Evolutionary conservation across 768 basidiomycete species (phyloP), one percentile per base, ranked within the genome.

Genomic region (Leccinum incarnatum): DNA sequence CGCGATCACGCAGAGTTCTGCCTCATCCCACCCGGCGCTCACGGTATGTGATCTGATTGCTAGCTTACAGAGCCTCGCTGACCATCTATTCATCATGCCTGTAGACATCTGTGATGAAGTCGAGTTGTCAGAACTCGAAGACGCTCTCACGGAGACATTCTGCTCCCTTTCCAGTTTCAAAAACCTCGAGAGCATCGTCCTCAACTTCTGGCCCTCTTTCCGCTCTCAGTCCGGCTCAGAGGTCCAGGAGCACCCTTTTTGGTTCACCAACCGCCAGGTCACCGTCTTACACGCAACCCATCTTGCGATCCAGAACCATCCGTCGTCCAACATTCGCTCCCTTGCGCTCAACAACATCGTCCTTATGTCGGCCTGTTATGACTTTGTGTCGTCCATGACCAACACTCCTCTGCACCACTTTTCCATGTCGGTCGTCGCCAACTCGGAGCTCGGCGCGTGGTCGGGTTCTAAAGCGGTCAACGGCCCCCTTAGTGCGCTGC

Each of bases 131-230:
- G 72, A 74, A 4, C 72, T 72, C 4, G 71, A 72, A 36, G 71
- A 72, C 1, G 61, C 45, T 14, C 65, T 72, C 29, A 68, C 64
- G 15, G 71, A 72, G 23, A 57, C 67, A 2, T 66, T 72, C 17
- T 66, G 64, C 30, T 32, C 65, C 5, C 58, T 72, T 1, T 19
- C 65, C 1, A 42, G 37, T 17, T 63, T 72, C 48, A 56, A 59
- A 56, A 65, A 61, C 34, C 64, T 72, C 3, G 58, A 63, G 37
- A 58, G 54, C 8, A 56, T 72, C 14, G 53, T 56, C 6, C 65
- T 74, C 53, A 71, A 66, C 54, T 72, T 72, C 32, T 72, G 71
- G 71, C 71, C 71, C 8, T 69, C 69, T 0, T 74, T 72, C 59
- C 54, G 53, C 23, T 67, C 71, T 7, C 63, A 69, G 15, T 32